phyloP scores from a whole-genome alignment of 2,329 filamentous ascomycete species.

The Colletotrichum eremochloae region DNA sequence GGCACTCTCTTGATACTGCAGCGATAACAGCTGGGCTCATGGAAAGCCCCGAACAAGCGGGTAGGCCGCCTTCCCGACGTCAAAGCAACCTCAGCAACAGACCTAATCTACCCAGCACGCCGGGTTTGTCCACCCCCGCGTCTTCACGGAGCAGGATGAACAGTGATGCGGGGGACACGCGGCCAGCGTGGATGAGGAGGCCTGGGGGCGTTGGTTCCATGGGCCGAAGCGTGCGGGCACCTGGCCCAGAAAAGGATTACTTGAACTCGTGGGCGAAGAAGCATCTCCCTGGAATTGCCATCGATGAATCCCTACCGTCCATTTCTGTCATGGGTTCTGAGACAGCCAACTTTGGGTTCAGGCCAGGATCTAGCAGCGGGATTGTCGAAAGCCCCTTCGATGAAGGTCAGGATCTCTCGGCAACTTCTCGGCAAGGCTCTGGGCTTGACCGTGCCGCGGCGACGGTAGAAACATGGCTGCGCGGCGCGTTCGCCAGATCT shows the following conservation, averaged over 20 bases:
- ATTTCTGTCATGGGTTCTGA: slow-evolving; percentile 75
- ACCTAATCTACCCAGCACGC: slow-evolving; percentile 47
- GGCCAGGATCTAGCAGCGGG: slow-evolving; percentile 51
- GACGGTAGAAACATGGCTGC: slow-evolving; percentile 90
- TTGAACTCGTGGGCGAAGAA: slow-evolving; percentile 88
- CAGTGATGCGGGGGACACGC: slow-evolving; percentile 55
- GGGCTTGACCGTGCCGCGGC: slow-evolving; percentile 86
- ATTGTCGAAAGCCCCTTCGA: slow-evolving; percentile 67
- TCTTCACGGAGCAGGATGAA: slow-evolving; percentile 54
- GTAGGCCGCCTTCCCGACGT: slow-evolving; percentile 54
- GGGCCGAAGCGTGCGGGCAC: slow-evolving; percentile 75
- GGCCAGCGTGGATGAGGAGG: slow-evolving; percentile 77
- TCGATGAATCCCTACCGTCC: slow-evolving; percentile 74
- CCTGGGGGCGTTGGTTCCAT: slow-evolving; percentile 92
- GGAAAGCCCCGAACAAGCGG: slow-evolving; percentile 39
- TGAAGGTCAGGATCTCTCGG: slow-evolving; percentile 58
- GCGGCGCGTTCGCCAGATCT: slow-evolving; percentile 80
- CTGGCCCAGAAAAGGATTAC: slow-evolving; percentile 86
- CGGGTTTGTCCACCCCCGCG: slow-evolving; percentile 48
- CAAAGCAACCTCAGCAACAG: slow-evolving; percentile 57
- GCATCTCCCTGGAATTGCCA: slow-evolving; percentile 83
- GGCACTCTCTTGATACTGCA: slow-evolving; percentile 69
- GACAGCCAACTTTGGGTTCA: slow-evolving; percentile 69
- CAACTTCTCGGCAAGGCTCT: slow-evolving; percentile 61
- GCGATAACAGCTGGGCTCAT: slow-evolving; percentile 19